phyloP scores from a whole-genome alignment of 371 early-diverging fungal species.

The Mucor velutinosus region DNA sequence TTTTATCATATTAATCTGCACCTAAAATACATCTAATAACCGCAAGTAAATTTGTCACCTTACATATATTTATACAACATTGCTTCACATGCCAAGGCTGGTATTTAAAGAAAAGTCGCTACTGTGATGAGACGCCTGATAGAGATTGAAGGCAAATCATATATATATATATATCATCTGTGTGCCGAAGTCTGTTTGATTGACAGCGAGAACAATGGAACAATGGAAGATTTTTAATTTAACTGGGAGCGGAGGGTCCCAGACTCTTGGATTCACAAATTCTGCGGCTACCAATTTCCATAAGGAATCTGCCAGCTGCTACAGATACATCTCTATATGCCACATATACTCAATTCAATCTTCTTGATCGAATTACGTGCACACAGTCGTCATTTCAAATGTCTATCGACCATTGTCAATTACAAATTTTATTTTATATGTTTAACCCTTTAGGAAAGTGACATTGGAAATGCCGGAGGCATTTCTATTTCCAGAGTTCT shows the following conservation, averaged over 20 bases:
- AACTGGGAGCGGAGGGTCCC: too few relatives aligned
- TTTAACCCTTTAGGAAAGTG: background rate
- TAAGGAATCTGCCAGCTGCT: too few relatives aligned
- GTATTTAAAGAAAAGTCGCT: background rate
- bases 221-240: too few relatives aligned
- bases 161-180: too few relatives aligned
- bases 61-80: background rate
- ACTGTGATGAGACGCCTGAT: background rate
- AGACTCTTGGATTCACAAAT: too few relatives aligned
- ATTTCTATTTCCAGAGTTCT: background rate
- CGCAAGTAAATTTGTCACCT: background rate
- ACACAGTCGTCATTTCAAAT: background rate
- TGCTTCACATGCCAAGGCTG: background rate
- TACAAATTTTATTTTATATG: background rate
- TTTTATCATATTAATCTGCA: background rate
- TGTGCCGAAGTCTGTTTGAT: too few relatives aligned
- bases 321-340: too few relatives aligned
- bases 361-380: background rate
- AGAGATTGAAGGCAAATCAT: background rate
- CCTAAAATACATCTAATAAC: background rate
- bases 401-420: background rate
- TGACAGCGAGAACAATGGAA: too few relatives aligned
- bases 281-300: too few relatives aligned
- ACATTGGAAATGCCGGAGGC: background rate
- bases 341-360: background rate